phyloP scores from a whole-genome alignment of 2,329 filamentous ascomycete genomes.

The Juglanconis juglandina region DNA sequence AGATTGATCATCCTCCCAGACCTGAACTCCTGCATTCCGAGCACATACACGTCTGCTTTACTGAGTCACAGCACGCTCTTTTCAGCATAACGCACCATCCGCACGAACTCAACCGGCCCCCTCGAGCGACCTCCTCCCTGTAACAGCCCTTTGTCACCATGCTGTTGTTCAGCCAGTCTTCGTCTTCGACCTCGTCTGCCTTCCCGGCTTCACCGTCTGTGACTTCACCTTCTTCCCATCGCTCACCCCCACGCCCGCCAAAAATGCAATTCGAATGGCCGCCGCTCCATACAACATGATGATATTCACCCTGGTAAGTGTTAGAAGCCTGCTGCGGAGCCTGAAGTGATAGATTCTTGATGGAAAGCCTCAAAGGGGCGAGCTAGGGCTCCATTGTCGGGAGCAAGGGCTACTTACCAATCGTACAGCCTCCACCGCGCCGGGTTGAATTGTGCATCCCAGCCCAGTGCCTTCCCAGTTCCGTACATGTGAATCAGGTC shows the following conservation, averaged over 20 bases:
- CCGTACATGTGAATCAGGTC: conserved; percentile 31
- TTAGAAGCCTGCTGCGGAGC: no score
- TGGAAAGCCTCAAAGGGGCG: no score
- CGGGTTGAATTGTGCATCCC: conserved; percentile 23
- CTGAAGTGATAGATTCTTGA: no score
- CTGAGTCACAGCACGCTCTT: no score
- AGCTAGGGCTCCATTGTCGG: no score
- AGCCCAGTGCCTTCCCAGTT: conserved; percentile 30
- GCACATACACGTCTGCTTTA: no score
- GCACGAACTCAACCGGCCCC: no score
- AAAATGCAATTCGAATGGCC: conserved; percentile 31
- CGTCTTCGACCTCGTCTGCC: conserved; percentile 5
- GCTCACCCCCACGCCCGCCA: conserved; percentile 31
- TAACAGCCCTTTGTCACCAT: not conserved
- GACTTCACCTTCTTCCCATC: not conserved
- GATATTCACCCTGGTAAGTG: conserved; percentile 27
- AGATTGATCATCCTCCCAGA: no score
- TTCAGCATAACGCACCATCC: no score
- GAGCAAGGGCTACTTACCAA: conserved; percentile 13
- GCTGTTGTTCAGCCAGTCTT: conserved; percentile 7
- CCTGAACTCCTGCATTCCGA: no score
- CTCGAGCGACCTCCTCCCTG: no score
- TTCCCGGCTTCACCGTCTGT: not conserved
- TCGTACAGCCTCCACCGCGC: conserved; percentile 33
- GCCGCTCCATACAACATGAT: conserved; percentile 29